These are phyloP conservation scores for Funneliformis mosseae DNA, from an alignment of 192 early-diverging fungal genomes.

Conservation along the genomic window DNA sequence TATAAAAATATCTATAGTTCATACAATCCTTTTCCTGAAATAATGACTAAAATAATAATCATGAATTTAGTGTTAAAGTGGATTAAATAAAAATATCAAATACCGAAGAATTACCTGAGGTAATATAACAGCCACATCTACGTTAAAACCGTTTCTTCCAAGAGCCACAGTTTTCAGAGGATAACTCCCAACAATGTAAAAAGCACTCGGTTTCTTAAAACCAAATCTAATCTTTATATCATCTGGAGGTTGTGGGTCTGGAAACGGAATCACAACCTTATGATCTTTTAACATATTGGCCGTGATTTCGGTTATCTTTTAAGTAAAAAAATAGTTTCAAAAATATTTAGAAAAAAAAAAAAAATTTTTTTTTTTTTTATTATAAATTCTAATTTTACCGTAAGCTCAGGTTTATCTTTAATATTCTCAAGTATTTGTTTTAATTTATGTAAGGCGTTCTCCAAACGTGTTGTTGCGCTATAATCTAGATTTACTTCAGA, in stretches of 20 bases:
- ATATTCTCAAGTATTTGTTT: slow-evolving; percentile 70
- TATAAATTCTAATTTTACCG: slow-evolving; percentile 42
- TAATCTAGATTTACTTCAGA: slow-evolving; percentile 67
- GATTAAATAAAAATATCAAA: slow-evolving; percentile 12
- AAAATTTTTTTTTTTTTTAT: background rate
- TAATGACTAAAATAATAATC: slow-evolving; percentile 57
- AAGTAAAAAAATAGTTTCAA: background rate
- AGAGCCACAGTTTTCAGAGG: slow-evolving; percentile 75
- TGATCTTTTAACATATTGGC: slow-evolving; percentile 55
- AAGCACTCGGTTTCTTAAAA: slow-evolving; percentile 72
- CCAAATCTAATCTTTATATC: slow-evolving; percentile 78
- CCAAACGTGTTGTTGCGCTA: slow-evolving; percentile 58
- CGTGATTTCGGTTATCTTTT: slow-evolving; percentile 48
- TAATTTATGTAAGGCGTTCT: slow-evolving; percentile 65
- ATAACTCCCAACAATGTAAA: slow-evolving; percentile 88
- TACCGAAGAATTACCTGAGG: slow-evolving; percentile 52
- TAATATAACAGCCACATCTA: slow-evolving; percentile 94
- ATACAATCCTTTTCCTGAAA: slow-evolving; percentile 93
- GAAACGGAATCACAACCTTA: slow-evolving; percentile 71
- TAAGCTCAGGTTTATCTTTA: slow-evolving; percentile 50
- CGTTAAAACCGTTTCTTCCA: slow-evolving; percentile 63
- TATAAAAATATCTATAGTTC: slow-evolving; percentile 95
- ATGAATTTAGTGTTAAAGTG: no score
- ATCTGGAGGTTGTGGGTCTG: slow-evolving; percentile 69
- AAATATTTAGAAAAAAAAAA: no score